Base-by-base conservation (phyloP, 805 yeast genomes). In the Ogataea siamensis region DNA sequence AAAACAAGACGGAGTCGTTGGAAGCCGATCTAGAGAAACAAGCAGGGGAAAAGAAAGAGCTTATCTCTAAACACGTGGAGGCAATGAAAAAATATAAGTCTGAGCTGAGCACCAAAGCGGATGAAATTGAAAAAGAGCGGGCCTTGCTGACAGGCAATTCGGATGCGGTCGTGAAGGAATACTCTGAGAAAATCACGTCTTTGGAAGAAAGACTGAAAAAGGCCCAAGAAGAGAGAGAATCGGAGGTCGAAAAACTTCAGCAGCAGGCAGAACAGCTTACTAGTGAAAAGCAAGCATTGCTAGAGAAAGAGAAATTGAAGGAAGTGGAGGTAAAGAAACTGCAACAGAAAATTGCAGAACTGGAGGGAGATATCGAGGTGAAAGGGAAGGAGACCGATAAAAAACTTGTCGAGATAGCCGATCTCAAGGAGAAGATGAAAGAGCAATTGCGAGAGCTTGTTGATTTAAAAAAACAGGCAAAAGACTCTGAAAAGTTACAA, bases 101-200 rank as follows among this genome's bases (percentile, higher is more conserved):
- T 6, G 32, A 24, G 7, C 17, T 34, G 21, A 30, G 21, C 2
- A 3, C 17, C 13, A 75, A 71, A 43, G 47, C 49, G 1, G 43
- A 56, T 27, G 79, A 71, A 28, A 67, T 76, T 42, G 82, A 76
- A 32, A 64, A 63, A 22, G 82, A 76, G 48, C 60, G 82, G 38
- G 61, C 57, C 9, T 56, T 71, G 48, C 51, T 74, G 9, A 67
- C 67, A 37, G 72, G 73, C 37, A 71, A 62, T 33, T 75, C 83
- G 0, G 77, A 73, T 39, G 63, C 74, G 0, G 61, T 71, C 0
- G 62, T 74, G 0, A 65, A 70, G 45, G 76, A 74, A 39, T 75
- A 74, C 45, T 62, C 71, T 8, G 71, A 67, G 20, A 72, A 68
- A 47, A 66, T 75, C 7, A 58, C 63, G 11, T 48, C 44, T 7